A percentile compares a stretch with the other conserved stretches of the same genome.
Evolutionary conservation across 768 basidiomycete species (phyloP).

Genomic region (Hericium coralloides): DNA sequence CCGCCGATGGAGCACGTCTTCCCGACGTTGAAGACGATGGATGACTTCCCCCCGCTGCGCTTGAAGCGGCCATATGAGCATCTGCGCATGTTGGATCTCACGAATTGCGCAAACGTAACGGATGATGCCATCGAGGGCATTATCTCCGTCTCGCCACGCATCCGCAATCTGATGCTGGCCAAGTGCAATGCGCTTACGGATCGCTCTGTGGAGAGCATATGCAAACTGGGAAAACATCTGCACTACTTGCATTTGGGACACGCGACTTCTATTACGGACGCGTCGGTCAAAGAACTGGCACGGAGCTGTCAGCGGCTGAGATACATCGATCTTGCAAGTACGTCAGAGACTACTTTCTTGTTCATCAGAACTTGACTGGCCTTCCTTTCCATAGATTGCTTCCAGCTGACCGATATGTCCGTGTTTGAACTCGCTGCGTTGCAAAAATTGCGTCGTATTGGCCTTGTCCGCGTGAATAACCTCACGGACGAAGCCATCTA

Average conservation of each 20-base stretch:
- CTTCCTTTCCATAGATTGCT: constrained; percentile 52
- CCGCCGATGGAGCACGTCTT: constrained; percentile 30
- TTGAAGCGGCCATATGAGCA: constrained; percentile 65
- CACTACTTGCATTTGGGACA: constrained; percentile 96
- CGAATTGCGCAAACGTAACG: constrained; percentile 70
- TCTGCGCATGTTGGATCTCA: constrained; percentile 88
- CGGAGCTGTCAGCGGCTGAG: constrained; percentile 81
- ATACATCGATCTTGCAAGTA: constrained; percentile 95
- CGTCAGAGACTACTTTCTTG: constrained; percentile 23
- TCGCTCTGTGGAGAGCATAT: constrained; percentile 73
- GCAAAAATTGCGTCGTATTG: constrained; percentile 87
- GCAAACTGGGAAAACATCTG: constrained; percentile 80
- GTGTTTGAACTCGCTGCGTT: constrained; percentile 85
- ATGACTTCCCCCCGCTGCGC: constrained; percentile 50
- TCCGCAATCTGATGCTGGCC: constrained; percentile 80
- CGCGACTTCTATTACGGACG: constrained; percentile 82
- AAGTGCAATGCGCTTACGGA: constrained; percentile 80
- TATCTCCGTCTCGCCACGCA: constrained; percentile 69
- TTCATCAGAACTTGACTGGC: constrained; percentile 7
- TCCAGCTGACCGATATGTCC: constrained; percentile 83
- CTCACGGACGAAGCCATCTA: constrained; percentile 92
- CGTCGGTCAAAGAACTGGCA: constrained; percentile 75
- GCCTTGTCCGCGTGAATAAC: constrained; percentile 87
- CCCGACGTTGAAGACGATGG: constrained; percentile 22
- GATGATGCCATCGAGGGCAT: constrained; percentile 82